Evolutionary conservation across 129 eudicot species (phyloP).

Genomic region (Ambrosia trifida): DNA sequence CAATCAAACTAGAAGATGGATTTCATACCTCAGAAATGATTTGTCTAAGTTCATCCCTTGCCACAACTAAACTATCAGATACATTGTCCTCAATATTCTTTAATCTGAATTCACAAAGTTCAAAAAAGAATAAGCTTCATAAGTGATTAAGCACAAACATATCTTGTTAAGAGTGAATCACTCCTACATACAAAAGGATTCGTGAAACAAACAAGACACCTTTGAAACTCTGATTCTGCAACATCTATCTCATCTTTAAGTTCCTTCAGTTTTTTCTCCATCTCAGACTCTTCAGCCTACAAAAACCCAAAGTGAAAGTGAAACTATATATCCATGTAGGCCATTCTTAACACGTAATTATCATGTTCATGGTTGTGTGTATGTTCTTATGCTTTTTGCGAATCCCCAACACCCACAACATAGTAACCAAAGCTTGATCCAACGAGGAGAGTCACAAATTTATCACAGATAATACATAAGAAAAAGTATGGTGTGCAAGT

Average conservation of each 20-base stretch:
- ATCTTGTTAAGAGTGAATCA: background rate
- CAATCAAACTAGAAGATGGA: constrained; percentile 1
- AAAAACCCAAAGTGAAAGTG: constrained; percentile 15
- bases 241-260: constrained; percentile 62
- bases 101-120: constrained; percentile 49
- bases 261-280: constrained; percentile 61
- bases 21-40: constrained; percentile 50
- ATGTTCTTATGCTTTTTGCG: too few relatives aligned
- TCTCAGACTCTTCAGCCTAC: constrained; percentile 85
- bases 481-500: constrained; percentile 1
- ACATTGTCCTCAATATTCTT: constrained; percentile 55
- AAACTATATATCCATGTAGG: too few relatives aligned
- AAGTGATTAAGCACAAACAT: constrained; percentile 14
- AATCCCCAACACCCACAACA: background rate
- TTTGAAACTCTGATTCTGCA: constrained; percentile 47
- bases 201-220: constrained; percentile 40
- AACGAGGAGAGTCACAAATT: constrained; percentile 10
- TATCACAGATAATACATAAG: constrained; percentile 7
- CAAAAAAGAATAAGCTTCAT: constrained; percentile 25
- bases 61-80: constrained; percentile 36
- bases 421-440: background rate
- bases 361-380: too few relatives aligned
- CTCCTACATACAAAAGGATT: background rate
- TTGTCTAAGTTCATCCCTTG: constrained; percentile 43
- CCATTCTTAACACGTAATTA: too few relatives aligned